Evolutionary conservation across 2,329 filamentous ascomycete genomes (phyloP).

Genomic region (Onygena corvina): DNA sequence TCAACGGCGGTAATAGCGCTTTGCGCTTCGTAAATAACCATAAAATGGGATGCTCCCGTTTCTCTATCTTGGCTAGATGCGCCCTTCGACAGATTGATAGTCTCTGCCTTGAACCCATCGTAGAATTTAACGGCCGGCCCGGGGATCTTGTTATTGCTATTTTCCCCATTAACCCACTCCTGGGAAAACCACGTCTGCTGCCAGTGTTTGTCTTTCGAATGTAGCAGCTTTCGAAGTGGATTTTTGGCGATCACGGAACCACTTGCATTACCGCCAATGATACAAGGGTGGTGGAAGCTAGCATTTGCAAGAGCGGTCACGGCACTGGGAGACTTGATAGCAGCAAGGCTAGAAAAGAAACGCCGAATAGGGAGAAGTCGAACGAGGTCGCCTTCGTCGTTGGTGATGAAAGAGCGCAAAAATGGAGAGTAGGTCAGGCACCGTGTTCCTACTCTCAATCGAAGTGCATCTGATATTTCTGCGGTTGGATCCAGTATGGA

Average conservation of each 20-base stretch:
- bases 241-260: slow-evolving; percentile 43
- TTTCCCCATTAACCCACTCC: slow-evolving; percentile 37
- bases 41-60: slow-evolving; percentile 18
- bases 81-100: slow-evolving; percentile 23
- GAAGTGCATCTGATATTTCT: slow-evolving; percentile 36
- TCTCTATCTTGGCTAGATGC: slow-evolving; percentile 23
- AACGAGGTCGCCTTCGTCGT: slow-evolving; percentile 44
- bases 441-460: slow-evolving; percentile 39
- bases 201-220: slow-evolving; percentile 40
- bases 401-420: slow-evolving; percentile 41
- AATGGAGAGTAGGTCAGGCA: slow-evolving; percentile 45
- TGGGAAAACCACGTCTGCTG: slow-evolving; percentile 48
- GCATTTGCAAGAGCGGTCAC: slow-evolving; percentile 26
- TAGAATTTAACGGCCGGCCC: slow-evolving; percentile 33
- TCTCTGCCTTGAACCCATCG: slow-evolving; percentile 35
- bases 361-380: slow-evolving; percentile 40
- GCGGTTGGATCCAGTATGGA: slow-evolving; percentile 40
- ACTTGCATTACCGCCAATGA: slow-evolving; percentile 41
- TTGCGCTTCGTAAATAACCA: slow-evolving; percentile 48
- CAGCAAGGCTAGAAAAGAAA: slow-evolving; percentile 40
- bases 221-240: slow-evolving; percentile 40
- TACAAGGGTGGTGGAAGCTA: slow-evolving; percentile 40
- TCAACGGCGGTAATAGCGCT: slow-evolving; percentile 50
- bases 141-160: slow-evolving; percentile 13
- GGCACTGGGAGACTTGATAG: slow-evolving; percentile 36